phyloP scores from a whole-genome alignment of 345 rosid species.

The Gossypium thurberi region DNA sequence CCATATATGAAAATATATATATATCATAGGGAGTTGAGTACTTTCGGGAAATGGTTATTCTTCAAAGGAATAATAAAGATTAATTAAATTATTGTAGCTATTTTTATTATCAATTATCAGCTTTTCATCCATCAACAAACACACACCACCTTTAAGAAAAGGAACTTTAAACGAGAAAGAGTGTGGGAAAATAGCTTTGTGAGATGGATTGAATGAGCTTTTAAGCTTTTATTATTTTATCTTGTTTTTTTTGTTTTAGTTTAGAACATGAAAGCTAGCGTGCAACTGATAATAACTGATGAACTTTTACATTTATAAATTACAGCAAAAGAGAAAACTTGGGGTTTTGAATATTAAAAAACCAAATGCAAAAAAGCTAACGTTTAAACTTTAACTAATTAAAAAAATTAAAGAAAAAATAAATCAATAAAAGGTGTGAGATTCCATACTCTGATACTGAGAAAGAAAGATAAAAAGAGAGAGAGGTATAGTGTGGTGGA shows the following conservation, averaged over 20 bases:
- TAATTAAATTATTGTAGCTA: neutral
- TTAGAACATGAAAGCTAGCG: slow-evolving; percentile 17
- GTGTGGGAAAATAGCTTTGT: slow-evolving; percentile 9
- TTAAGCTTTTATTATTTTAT: neutral
- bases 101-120: slow-evolving; percentile 7
- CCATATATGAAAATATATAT: neutral
- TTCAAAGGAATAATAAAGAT: neutral
- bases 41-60: slow-evolving; percentile 10
- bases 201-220: slow-evolving; percentile 3
- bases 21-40: slow-evolving; percentile 14
- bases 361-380: neutral
- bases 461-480: neutral
- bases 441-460: slow-evolving; percentile 25
- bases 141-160: slow-evolving; percentile 21
- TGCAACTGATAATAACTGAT: slow-evolving; percentile 16
- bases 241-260: neutral
- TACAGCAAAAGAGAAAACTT: neutral
- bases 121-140: slow-evolving; percentile 19
- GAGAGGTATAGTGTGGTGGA: neutral
- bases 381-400: neutral
- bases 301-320: neutral
- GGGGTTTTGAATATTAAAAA: slow-evolving; percentile 7
- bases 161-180: slow-evolving; percentile 22
- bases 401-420: slow-evolving; percentile 3
- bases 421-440: slow-evolving; percentile 16